Evolutionary conservation across 306 rosid genomes (phyloP), one percentile per base, ranked within the genome.

Genomic region (Prunus persica): DNA sequence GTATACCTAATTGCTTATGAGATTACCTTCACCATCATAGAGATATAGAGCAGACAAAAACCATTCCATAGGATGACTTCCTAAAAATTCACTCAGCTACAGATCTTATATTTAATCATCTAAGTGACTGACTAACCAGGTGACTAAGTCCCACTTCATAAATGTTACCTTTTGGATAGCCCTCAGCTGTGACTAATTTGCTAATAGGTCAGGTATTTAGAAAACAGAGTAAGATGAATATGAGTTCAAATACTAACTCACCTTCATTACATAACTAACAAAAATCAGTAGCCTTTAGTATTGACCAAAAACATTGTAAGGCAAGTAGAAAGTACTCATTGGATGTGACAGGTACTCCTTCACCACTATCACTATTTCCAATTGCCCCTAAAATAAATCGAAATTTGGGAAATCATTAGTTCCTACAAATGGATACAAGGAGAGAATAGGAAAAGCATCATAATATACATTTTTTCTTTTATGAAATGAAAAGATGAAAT

Each of bases 311-410:
- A 66, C 73, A 86, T 10, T 64, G 58, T 46, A 85, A 84, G 82
- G 85, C 25, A 79, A 75, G 83, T 72, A 72, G 71, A 63, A 82
- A 85, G 71, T 91, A 91, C 97, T 80, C 82, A 15, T 83, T 91
- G 78, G 61, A 75, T 67, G 90, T 64, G 54, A 4, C 1, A 69
- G 71, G 4, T 47, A 45, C 67, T 69, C 86, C 87, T 79, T 73
- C 82, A 64, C 74, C 45, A 77, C 79, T 83, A 69, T 89, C 88
- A 73, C 71, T 24, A 43, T 73, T 84, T 65, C 82, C 89, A 64
- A 51, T 68, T 34, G 90, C 76, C 84, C 87, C 97, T 89, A 79
- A 76, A 81, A 82, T 67, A n/a, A 8, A 55, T 55, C 0, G 3
- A 67, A 76, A 38, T 51, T 68, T 54, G 83, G 52, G 51, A 73